Base-by-base conservation (phyloP, 2,329 filamentous ascomycete genomes). In the Botrytis cinerea region DNA sequence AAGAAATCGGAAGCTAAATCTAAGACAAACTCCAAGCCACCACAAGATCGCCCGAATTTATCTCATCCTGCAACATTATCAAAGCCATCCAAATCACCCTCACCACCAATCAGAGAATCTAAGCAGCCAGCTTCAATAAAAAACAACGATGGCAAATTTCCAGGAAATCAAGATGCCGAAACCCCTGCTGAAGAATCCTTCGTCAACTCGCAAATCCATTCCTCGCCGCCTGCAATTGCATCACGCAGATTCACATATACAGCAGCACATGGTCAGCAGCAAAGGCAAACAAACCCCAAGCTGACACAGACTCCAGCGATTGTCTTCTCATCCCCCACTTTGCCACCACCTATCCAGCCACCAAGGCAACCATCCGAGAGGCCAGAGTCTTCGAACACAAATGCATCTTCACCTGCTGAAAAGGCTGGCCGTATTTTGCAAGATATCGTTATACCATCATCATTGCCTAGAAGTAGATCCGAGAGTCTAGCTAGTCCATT, bases 401-500 rank as follows among this genome's bases (percentile, higher is more conserved):
- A 70, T 54, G 70, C 73, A 40, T 69, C 81, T 10, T 80, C 80
- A 43, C 79, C 80, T 12, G 78, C 77, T 70, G 78, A 76, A 32
- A 77, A 79, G 64, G 75, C 80, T 69, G 80, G 80, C n/a, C 80
- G 78, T n/a, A 77, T 77, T 73, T 76, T 81, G 20, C 80, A 81
- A 73, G 78, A 80, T 71, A 77, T 80, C 10, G 67, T 79, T 61
- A 76, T 80, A 25, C 80, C 79, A 46, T 77, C 77, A n/a, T 76
- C 76, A 62, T 79, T 79, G 38, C 74, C 79, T 43, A 77, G 80
- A 75, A 76, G 74, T 40, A 75, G 79, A 63, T 80, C 80, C n/a
- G 77, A 80, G 62, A 80, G 78, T 71, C 72, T 81, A 35, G 78
- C 80, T 28, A 81, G 80, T 43, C 80, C 80, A 6, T 81, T 81